Conservation (phyloP, 1,139 yeast species). For the Wickerhamomyces sp. region DNA sequence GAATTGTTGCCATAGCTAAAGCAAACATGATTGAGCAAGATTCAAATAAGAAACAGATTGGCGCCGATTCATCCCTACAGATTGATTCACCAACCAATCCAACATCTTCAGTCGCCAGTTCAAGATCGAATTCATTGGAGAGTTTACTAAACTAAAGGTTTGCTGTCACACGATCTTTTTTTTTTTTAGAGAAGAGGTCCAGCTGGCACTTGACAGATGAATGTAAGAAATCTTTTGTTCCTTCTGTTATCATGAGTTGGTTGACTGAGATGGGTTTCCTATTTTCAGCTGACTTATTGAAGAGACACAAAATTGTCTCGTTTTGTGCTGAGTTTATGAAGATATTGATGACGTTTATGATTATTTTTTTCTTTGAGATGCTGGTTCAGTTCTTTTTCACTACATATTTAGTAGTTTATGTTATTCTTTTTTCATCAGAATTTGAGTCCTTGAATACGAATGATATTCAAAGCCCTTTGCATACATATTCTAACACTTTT, state of each 20-base stretch:
- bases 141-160: slow-evolving; percentile 5
- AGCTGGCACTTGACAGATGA: too few species aligned
- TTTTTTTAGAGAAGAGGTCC: too few species aligned
- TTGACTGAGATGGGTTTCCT: too few species aligned
- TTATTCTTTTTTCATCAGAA: not conserved
- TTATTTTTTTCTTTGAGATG: not conserved
- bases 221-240: too few species aligned
- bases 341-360: not conserved
- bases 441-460: not conserved
- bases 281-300: too few species aligned
- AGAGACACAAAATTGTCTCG: too few species aligned
- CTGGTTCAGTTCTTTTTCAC: not conserved
- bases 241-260: too few species aligned
- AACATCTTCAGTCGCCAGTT: not conserved
- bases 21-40: not conserved
- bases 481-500: too few species aligned
- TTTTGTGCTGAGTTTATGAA: not conserved
- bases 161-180: not conserved
- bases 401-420: not conserved
- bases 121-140: slow-evolving; percentile 6
- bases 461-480: too few species aligned
- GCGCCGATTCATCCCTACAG: too few species aligned
- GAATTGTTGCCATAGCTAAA: slow-evolving; percentile 32
- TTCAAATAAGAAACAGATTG: too few species aligned
- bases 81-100: not conserved